Base-by-base conservation (phyloP, 805 yeast genomes). In the Lachancea fermentati region DNA sequence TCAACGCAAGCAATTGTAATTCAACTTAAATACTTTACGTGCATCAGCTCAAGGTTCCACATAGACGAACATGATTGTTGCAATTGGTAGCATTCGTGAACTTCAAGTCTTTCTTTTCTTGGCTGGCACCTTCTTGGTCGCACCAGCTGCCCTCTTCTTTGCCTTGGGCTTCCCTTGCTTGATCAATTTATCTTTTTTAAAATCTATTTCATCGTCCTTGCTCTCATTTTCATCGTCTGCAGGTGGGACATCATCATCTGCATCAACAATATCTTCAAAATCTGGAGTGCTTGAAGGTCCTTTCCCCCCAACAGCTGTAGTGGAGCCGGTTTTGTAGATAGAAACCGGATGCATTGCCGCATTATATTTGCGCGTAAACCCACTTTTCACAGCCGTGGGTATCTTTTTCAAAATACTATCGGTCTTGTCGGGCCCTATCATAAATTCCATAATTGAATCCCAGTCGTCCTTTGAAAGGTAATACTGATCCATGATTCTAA, bases 391-490 rank as follows among this genome's bases (percentile, higher is more conserved):
- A n/a, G 79, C 71, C 1, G 96, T 75, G 7, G 91, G 78, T 4
- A 91, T 72, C 51, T 75, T 73, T 61, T 85, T 85, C 41, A 73
- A 49, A 8, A 66, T 48, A 1, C 58, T 53, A 5, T 73, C 76
- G 13, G 76, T 69, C 26, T 61, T 54, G 12, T 61, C 71, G 11
- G 69, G 72, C 0, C 95, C 95, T 9, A 88, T 80, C 13, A 86
- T 82, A 46, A 89, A 76, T 47, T 89, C 97, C 74, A 87, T 71
- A 8, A 93, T 66, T 16, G 73, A 73, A 55, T 91, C 97, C 89
- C 95, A 91, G 61, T 93, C 97, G 43, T 89, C 95, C 53, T 78
- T 83, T 5, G 95, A 84, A 29, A 93, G 60, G 54, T 78, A 93
- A 61, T 93, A 93, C 26, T 77, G 69, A 62, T 93, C 99, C 84